phyloP scores from a whole-genome alignment of 208 protist species.

The Trypanosoma avium region DNA sequence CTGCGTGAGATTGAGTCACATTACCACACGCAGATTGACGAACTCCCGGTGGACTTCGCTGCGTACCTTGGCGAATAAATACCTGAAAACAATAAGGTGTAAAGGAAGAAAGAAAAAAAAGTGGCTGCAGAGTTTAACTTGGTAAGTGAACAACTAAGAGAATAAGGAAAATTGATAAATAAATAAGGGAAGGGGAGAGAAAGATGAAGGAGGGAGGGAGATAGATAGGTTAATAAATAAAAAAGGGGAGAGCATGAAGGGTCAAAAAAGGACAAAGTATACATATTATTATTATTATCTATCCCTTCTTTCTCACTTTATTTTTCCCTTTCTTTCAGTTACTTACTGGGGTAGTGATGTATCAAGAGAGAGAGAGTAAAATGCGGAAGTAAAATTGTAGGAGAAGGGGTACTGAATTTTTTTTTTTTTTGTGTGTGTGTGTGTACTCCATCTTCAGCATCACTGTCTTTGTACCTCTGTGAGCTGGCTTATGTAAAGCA shows the following conservation, averaged over 20 bases:
- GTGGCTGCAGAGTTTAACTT: too few relatives aligned
- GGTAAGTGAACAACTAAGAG: not conserved
- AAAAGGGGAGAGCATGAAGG: not conserved
- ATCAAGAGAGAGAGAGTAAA: conserved; percentile 9
- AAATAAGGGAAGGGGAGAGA: not conserved
- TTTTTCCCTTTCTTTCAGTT: too few relatives aligned
- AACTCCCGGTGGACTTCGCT: conserved; percentile 98
- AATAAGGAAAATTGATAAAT: not conserved
- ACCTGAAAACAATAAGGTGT: not conserved
- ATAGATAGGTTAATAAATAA: not conserved
- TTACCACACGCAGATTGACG: conserved; percentile 99
- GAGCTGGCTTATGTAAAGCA: too few relatives aligned
- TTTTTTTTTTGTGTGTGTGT: not conserved
- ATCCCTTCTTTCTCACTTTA: too few relatives aligned
- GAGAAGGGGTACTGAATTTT: not conserved
- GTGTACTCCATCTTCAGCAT: not conserved
- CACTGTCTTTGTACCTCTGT: too few relatives aligned
- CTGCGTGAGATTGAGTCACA: conserved; percentile 98
- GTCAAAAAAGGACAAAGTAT: conserved; percentile 1
- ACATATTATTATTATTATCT: not conserved
- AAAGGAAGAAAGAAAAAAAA: not conserved
- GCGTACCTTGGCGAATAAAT: conserved; percentile 39
- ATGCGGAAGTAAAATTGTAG: conserved; percentile 1
- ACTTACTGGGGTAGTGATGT: too few relatives aligned
- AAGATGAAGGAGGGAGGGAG: not conserved